phyloP scores from a whole-genome alignment of 2,329 filamentous ascomycete genomes.

The Arthroderma sp. region DNA sequence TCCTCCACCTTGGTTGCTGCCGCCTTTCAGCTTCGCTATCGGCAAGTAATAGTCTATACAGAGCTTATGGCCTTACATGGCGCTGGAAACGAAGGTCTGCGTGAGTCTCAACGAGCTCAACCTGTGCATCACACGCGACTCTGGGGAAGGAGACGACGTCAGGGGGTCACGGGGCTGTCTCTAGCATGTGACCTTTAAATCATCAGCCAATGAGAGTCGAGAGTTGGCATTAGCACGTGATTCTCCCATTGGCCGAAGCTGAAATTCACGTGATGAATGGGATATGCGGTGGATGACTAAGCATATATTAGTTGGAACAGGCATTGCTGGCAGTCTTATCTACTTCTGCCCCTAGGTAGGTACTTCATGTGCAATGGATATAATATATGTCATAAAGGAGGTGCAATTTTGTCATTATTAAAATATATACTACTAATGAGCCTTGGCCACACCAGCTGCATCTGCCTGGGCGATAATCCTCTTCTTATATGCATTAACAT shows the following conservation, averaged over 20 bases:
- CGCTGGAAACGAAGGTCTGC: background rate
- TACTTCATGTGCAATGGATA: too few species aligned
- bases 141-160: background rate
- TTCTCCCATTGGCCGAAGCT: background rate
- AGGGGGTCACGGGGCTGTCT: background rate
- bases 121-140: background rate
- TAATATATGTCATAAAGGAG: too few species aligned
- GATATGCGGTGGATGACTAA: background rate
- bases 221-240: background rate
- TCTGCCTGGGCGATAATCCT: slow-evolving; percentile 82
- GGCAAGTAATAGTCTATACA: background rate
- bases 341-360: too few species aligned
- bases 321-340: background rate
- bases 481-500: slow-evolving; percentile 96
- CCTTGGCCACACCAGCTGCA: slow-evolving; percentile 60
- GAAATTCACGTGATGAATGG: background rate
- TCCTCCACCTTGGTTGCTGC: slow-evolving; percentile 3
- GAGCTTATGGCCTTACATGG: background rate
- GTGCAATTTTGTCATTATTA: background rate
- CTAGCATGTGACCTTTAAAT: background rate
- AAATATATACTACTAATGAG: slow-evolving; percentile 23
- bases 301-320: background rate
- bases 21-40: background rate
- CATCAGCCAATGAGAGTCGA: background rate
- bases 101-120: background rate